These are phyloP conservation scores for Pseudonectria foliicola DNA, from an alignment of 2,329 filamentous ascomycete genomes.

Conservation along the genomic window DNA sequence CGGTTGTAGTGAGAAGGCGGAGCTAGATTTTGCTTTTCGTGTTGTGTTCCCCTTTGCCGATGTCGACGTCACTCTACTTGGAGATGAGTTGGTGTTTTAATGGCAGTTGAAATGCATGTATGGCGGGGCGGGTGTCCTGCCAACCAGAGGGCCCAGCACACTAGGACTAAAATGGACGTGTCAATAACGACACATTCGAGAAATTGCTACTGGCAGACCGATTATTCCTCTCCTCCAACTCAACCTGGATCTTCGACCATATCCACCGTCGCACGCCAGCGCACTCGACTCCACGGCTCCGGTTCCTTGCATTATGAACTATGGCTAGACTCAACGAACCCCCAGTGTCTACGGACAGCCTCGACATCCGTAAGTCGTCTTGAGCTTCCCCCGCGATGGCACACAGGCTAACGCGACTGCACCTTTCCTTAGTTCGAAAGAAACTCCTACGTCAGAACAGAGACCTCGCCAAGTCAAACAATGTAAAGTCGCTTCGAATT, in stretches of 20 bases:
- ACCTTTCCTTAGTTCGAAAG: conserved; percentile 54
- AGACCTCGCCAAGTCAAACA: conserved; percentile 75
- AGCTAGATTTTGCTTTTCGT: neutral
- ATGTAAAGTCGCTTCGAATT: conserved; percentile 68
- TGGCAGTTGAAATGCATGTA: conserved; percentile 23
- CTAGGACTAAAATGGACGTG: conserved; percentile 23
- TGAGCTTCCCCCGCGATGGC: conserved; percentile 3
- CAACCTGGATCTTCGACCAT: conserved; percentile 8
- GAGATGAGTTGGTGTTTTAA: conserved; percentile 16
- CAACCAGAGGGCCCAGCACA: conserved; percentile 21
- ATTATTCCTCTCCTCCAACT: conserved; percentile 13
- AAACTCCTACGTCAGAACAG: conserved; percentile 77
- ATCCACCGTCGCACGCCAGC: conserved; percentile 11
- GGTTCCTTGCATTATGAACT: conserved; percentile 29
- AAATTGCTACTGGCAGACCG: conserved; percentile 19
- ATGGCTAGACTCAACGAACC: conserved; percentile 82
- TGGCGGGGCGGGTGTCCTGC: conserved; percentile 13
- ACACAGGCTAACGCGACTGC: conserved; percentile 11
- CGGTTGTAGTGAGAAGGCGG: conserved; percentile 1
- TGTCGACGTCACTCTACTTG: conserved; percentile 1
- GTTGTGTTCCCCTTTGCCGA: neutral
- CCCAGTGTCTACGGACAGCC: conserved; percentile 57
- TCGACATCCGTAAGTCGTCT: conserved; percentile 61
- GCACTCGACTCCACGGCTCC: conserved; percentile 3
- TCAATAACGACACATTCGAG: conserved; percentile 29